Base-by-base conservation (phyloP, 345 rosid genomes). In the Streptanthus diversifolius region DNA sequence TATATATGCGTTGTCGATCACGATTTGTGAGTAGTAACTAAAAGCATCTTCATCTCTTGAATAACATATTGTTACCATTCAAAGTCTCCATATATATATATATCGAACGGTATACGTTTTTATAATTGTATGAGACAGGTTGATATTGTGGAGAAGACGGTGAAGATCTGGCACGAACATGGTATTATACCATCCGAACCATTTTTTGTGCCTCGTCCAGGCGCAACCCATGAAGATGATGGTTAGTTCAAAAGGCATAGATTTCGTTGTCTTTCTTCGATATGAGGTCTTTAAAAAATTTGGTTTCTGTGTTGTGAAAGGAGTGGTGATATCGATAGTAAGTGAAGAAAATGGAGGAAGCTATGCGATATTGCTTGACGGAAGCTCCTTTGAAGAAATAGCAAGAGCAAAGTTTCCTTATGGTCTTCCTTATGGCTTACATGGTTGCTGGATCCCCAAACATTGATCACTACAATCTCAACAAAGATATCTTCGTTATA, bases 371-470 rank as follows among this genome's bases (percentile, higher is more conserved):
- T 18, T 93, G 68, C 75, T 93, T 19, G 96, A 93, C 45, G 98
- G 96, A 66, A 78, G 82, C 45, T 83, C 91, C 24, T 93, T 93
- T 54, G 83, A 89, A 81, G 98, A 91, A 81, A 87, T 91, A 74
- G 97, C 97, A 30, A 86, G 95, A 81, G 98, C 97, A 56, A 89
- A 81, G 79, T 88, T 93, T 76, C 97, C 98, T 44, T 88, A 91
- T 29, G 96, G 96, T 43, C 88, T 93, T 53, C 98, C 98, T 9
- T 93, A 91, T 56, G 98, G 98, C 4, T 77, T 93, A 22, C 98
- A 93, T 81, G 98, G 98, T 57, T 89, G 97, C 74, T 93, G 97
- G 98, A 87, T 93, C 15, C 97, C 97, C 1, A 89, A 83, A 29
- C 14, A 48, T 13, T 77, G 39, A 63, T 13, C 27, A 32, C 53